Base-by-base conservation (phyloP, 768 basidiomycete genomes). In the Podaxis sp. region DNA sequence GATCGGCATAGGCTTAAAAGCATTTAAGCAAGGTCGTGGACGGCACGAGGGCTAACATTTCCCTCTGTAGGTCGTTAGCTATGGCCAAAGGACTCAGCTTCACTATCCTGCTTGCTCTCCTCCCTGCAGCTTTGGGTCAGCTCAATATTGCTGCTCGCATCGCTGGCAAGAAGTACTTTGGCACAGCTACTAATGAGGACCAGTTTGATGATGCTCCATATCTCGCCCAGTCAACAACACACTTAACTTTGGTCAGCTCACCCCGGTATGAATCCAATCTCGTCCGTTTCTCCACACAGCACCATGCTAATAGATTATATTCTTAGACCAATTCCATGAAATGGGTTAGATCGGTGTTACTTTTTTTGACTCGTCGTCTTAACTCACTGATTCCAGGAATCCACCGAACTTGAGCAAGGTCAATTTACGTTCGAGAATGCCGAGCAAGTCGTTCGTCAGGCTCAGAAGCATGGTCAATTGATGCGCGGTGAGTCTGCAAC, bases 331-430 rank as follows among this genome's bases (percentile, higher is more conserved):
- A 82, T 65, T 77, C 75, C 61, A 82, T 83, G 82, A 83, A 84
- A 79, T 83, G 82, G 82, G 82, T 79, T 61, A 37, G 71, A 61
- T 21, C 25, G n/a, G 42, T 23, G 36, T 18, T 35, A 18, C 44
- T 36, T 51, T 1, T 54, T 36, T 37, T 40, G 16, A 38, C 5
- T 44, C 35, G 51, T 60, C 2, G 51, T 44, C 23, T 48, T 16
- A 10, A n/a, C 13, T 7, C 14, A 35, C 7, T 23, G 28, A 50
- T 52, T 44, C 10, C 59, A 84, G 82, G 80, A 82, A 63, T 78
- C 81, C 2, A 83, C 81, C 18, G 83, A 85, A 62, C 81, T 81
- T 5, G 67, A 68, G 2, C 80, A 72, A 27, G 80, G 80, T 21
- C 67, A 64, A 5, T 84, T 82, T 68, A 81, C 76, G 0, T 84